Base-by-base conservation (phyloP, 805 yeast genomes). In the Hanseniaspora taiwanica region DNA sequence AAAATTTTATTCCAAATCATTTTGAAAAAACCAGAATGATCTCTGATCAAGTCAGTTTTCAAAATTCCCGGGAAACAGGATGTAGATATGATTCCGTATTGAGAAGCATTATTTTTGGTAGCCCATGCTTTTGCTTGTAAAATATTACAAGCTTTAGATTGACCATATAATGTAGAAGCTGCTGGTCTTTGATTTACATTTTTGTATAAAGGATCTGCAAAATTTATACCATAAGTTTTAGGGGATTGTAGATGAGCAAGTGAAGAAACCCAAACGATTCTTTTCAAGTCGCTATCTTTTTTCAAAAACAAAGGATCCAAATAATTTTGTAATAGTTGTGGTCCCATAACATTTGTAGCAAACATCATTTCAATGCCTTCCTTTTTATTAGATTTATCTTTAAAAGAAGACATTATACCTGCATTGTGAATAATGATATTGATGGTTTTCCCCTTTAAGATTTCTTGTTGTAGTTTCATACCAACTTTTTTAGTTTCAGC, bases 261-360 rank as follows among this genome's bases (percentile, higher is more conserved):
- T 1, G 68, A 62, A 21, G 63, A 49, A 6, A 63, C 60, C 66
- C 67, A 65, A 13, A 64, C 65, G 36, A 64, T 52, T 49, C 68
- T 53, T 33, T 60, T 56, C 32, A 55, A 42, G 7, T 40, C 42
- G 18, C 43, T 42, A 23, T 64, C 59, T 8, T 62, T 51, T 37
- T 55, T 48, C 40, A 62, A 47, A 41, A 64, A 54, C 8, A 60
- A 31, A 13, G 65, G 65, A 39, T 62, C 64, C 17, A 63, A 42
- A 39, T 56, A 55, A 43, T 55, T 60, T 42, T 63, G 67, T 36
- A 64, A 47, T 35, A 63, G 45, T 38, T 59, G 64, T 12, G 63
- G 64, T 4, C 66, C 68, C 37, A 64, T 34, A 9, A 50, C 60
- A 44, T 64, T 64, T 10, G 61, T 55, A 8, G 63, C 63, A 33